Evolutionary conservation across 768 basidiomycete genomes (phyloP).

Genomic region (Russula vinacea): DNA sequence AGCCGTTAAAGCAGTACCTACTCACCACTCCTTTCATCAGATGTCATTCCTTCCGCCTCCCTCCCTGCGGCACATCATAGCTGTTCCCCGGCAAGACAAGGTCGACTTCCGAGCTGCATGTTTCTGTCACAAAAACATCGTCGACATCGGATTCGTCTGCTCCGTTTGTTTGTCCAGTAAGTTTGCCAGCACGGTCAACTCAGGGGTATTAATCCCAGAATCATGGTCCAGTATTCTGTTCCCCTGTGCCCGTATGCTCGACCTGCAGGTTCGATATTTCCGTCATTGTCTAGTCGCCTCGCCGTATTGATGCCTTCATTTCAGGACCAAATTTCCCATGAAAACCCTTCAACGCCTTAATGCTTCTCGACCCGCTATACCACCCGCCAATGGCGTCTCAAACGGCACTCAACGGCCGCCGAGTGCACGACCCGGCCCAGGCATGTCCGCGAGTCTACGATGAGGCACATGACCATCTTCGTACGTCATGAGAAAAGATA

Average conservation of each 20-base stretch:
- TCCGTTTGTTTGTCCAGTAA: constrained; percentile 96
- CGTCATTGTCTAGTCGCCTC: not conserved
- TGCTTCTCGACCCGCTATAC: constrained; percentile 41
- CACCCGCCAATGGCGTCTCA: constrained; percentile 24
- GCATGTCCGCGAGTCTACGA: constrained; percentile 28
- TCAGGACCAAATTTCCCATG: constrained; percentile 91
- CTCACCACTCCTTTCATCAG: constrained; percentile 43
- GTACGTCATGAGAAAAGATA: not conserved
- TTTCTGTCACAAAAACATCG: constrained; percentile 96
- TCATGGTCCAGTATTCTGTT: constrained; percentile 72
- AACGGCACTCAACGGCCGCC: constrained; percentile 26
- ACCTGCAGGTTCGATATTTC: constrained; percentile 74
- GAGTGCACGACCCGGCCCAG: constrained; percentile 18
- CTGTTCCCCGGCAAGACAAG: constrained; percentile 88
- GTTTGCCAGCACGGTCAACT: constrained; percentile 35
- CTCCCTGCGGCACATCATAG: constrained; percentile 69
- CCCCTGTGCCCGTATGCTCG: constrained; percentile 88
- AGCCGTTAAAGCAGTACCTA: constrained; percentile 5
- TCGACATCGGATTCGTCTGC: constrained; percentile 96
- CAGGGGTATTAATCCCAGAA: constrained; percentile 2
- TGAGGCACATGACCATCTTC: constrained; percentile 2
- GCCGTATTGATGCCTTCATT: not conserved
- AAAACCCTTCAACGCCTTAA: constrained; percentile 84
- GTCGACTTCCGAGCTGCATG: constrained; percentile 97
- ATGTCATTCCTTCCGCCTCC: constrained; percentile 78